A percentile compares a stretch with the other conserved stretches of the same genome.
phyloP scores from a whole-genome alignment of 345 rosid species.

The Viola odorata region DNA sequence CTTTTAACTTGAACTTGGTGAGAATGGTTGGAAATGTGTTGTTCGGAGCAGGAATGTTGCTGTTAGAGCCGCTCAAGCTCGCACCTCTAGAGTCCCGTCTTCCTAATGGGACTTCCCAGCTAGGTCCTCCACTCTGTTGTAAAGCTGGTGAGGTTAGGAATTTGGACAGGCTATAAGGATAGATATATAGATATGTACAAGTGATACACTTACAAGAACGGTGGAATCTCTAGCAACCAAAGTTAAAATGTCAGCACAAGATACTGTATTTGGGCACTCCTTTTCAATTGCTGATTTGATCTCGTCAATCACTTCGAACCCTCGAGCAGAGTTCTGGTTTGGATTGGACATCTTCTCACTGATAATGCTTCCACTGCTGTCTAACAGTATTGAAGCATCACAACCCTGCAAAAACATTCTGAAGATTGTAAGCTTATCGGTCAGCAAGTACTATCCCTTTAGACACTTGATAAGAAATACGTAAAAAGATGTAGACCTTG shows the following conservation, averaged over 20 bases:
- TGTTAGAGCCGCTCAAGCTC: constrained; percentile 33
- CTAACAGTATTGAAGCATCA: constrained; percentile 76
- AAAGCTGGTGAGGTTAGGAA: constrained; percentile 1
- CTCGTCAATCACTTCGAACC: constrained; percentile 72
- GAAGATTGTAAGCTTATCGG: too few relatives aligned
- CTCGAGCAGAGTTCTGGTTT: constrained; percentile 70
- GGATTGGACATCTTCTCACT: constrained; percentile 79
- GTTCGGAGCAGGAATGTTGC: constrained; percentile 34
- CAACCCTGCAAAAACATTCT: constrained; percentile 51
- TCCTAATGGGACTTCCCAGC: constrained; percentile 84
- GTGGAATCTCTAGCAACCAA: constrained; percentile 93
- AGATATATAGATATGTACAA: background rate
- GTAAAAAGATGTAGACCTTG: constrained; percentile 13
- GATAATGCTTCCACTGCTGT: constrained; percentile 47
- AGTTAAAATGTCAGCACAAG: constrained; percentile 78
- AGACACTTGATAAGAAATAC: too few relatives aligned
- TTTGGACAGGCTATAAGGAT: background rate
- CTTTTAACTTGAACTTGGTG: constrained; percentile 29
- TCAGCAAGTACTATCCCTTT: too few relatives aligned
- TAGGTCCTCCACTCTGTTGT: constrained; percentile 74
- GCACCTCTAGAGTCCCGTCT: constrained; percentile 52
- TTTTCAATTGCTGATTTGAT: constrained; percentile 77
- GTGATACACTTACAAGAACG: constrained; percentile 48
- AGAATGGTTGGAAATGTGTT: constrained; percentile 31
- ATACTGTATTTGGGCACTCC: constrained; percentile 70